Conservation (phyloP, 306 rosid species). For the Pueraria montana region DNA sequence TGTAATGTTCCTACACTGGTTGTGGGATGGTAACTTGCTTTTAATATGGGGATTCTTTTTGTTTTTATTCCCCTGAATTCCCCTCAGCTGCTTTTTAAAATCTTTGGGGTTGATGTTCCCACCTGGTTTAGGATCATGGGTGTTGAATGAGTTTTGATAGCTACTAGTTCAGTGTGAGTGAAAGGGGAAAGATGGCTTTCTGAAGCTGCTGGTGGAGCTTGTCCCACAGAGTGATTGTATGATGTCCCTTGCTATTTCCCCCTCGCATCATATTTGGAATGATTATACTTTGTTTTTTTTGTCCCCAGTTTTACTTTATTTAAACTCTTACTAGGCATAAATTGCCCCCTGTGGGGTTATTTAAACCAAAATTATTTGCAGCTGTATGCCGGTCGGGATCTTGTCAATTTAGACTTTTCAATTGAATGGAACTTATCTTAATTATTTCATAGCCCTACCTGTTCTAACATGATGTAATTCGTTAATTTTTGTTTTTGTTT, state of each 20-base stretch:
- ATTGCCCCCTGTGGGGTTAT: slow-evolving; percentile 2
- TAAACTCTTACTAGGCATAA: slow-evolving; percentile 34
- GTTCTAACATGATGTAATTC: no score
- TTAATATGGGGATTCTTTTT: slow-evolving; percentile 58
- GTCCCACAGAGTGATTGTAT: slow-evolving; percentile 33
- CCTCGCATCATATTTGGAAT: slow-evolving; percentile 29
- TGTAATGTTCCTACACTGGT: slow-evolving; percentile 44
- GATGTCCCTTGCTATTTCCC: slow-evolving; percentile 4
- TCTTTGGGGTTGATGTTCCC: slow-evolving; percentile 70
- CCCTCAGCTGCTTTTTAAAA: slow-evolving; percentile 72
- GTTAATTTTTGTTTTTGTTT: no score
- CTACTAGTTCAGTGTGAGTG: slow-evolving; percentile 37
- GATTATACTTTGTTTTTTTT: not conserved
- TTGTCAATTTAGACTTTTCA: no score
- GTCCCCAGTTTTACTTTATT: not conserved
- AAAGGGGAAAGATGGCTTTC: slow-evolving; percentile 40
- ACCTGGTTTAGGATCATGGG: slow-evolving; percentile 33
- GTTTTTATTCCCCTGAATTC: slow-evolving; percentile 59
- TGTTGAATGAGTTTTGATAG: slow-evolving; percentile 47
- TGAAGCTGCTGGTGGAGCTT: slow-evolving; percentile 45
- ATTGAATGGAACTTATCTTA: no score
- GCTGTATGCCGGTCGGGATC: not conserved
- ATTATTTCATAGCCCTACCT: no score
- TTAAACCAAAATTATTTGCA: slow-evolving; percentile 28
- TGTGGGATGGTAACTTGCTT: slow-evolving; percentile 58